Conservation (phyloP, 1,284 basidiomycete species). For the Coriolopsis trogii region DNA sequence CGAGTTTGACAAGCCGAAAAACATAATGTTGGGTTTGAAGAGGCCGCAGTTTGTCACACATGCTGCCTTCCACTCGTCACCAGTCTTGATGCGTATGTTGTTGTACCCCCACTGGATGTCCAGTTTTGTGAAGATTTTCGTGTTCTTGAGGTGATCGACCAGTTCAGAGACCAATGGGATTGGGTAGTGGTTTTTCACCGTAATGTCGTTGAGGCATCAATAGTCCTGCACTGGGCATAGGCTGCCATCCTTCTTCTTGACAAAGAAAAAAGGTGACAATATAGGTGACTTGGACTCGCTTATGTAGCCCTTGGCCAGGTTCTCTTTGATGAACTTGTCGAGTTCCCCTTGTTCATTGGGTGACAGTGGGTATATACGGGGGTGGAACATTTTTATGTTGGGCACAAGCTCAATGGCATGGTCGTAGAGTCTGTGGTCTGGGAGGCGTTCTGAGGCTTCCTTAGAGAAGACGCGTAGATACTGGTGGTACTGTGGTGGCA, state of each 20-base stretch:
- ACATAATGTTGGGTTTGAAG: conserved; percentile 37
- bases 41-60: conserved; percentile 21
- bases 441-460: not conserved
- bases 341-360: not conserved
- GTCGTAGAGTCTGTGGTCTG: not conserved
- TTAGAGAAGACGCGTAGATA: not conserved
- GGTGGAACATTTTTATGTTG: not conserved
- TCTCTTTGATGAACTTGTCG: conserved; percentile 33
- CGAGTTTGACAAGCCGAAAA: conserved; percentile 36
- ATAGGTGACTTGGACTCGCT: conserved; percentile 30
- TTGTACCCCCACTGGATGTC: conserved; percentile 33
- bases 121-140: conserved; percentile 37
- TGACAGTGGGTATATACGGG: conserved; percentile 6
- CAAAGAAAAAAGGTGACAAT: conserved; percentile 40
- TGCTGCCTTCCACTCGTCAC: conserved; percentile 24
- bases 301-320: conserved; percentile 29
- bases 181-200: conserved; percentile 37
- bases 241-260: conserved; percentile 43
- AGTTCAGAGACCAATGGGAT: conserved; percentile 38
- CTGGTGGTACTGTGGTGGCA: too few relatives aligned
- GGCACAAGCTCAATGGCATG: conserved; percentile 8
- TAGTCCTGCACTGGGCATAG: conserved; percentile 32
- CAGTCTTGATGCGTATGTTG: conserved; percentile 24
- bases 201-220: conserved; percentile 31
- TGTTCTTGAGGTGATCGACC: conserved; percentile 31